These are phyloP conservation scores for Paxillus involutus DNA, from an alignment of 768 basidiomycete genomes.

Conservation along the genomic window DNA sequence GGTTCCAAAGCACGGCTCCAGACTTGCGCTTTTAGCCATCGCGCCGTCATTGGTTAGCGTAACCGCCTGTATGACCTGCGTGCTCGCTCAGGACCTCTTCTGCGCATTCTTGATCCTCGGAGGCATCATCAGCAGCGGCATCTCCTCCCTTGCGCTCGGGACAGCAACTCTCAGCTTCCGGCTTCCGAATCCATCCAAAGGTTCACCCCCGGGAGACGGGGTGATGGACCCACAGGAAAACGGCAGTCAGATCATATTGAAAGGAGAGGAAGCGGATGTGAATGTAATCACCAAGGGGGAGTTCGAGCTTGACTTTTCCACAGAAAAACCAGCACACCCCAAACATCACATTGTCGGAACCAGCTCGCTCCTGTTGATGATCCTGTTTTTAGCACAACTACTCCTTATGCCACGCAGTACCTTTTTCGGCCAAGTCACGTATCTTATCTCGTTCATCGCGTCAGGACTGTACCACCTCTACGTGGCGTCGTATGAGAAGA, in stretches of 20 bases:
- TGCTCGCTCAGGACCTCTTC: slow-evolving; percentile 20
- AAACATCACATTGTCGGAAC: slow-evolving; percentile 18
- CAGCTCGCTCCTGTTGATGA: slow-evolving; percentile 24
- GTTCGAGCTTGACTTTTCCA: slow-evolving; percentile 28
- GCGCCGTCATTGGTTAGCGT: slow-evolving; percentile 26
- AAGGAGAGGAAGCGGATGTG: slow-evolving; percentile 28
- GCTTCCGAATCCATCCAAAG: slow-evolving; percentile 20
- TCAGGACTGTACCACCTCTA: slow-evolving; percentile 34
- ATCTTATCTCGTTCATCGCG: slow-evolving; percentile 25
- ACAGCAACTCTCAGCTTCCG: slow-evolving; percentile 24
- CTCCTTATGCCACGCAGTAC: slow-evolving; percentile 29
- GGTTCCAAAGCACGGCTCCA: slow-evolving; percentile 7
- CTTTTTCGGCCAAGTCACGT: slow-evolving; percentile 34
- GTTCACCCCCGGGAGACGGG: slow-evolving; percentile 32
- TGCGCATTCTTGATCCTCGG: slow-evolving; percentile 30
- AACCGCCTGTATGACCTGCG: slow-evolving; percentile 17
- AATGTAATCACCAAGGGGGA: slow-evolving; percentile 31
- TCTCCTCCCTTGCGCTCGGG: slow-evolving; percentile 29
- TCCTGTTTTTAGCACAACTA: slow-evolving; percentile 31
- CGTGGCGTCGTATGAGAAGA: slow-evolving; percentile 31
- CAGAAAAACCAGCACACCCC: not conserved
- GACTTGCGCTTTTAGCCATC: slow-evolving; percentile 14
- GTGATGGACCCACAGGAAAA: slow-evolving; percentile 17
- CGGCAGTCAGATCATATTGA: slow-evolving; percentile 24
- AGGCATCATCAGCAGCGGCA: slow-evolving; percentile 31